Evolutionary conservation across 306 rosid genomes (phyloP).

Genomic region (Lagenaria siceraria): DNA sequence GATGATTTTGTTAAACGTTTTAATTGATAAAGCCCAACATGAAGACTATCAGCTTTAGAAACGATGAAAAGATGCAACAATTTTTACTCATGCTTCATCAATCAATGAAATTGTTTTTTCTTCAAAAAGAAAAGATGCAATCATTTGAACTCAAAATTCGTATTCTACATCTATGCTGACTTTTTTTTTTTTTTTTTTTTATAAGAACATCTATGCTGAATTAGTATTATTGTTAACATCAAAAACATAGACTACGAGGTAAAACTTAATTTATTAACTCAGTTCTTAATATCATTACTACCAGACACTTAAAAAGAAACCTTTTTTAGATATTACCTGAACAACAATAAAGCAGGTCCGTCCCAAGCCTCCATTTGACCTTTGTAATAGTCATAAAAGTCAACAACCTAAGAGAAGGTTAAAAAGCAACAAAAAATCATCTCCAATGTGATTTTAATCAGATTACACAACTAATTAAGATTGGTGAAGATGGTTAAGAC

Average conservation of each 20-base stretch:
- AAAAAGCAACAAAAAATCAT: not conserved
- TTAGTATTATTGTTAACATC: not conserved
- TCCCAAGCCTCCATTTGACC: constrained; percentile 99
- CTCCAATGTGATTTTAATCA: not conserved
- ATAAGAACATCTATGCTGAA: not conserved
- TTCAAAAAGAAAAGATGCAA: not conserved
- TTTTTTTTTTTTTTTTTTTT: too few species aligned
- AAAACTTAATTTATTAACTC: not conserved
- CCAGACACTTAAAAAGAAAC: not conserved
- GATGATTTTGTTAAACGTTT: not conserved
- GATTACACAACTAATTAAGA: not conserved
- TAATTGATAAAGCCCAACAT: not conserved
- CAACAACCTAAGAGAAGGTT: constrained; percentile 43
- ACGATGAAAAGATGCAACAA: not conserved
- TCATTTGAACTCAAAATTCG: not conserved
- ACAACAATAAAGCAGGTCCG: constrained; percentile 96
- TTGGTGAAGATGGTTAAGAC: not conserved
- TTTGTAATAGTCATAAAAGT: constrained; percentile 96
- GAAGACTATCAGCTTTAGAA: not conserved
- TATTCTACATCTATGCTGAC: not conserved
- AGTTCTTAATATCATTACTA: not conserved
- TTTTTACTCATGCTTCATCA: not conserved
- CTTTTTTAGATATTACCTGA: constrained; percentile 45
- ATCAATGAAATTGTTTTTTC: too few species aligned
- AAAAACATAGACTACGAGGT: not conserved